Base-by-base conservation (phyloP, 2,329 filamentous ascomycete genomes). In the Xylariomycetidae sp. region DNA sequence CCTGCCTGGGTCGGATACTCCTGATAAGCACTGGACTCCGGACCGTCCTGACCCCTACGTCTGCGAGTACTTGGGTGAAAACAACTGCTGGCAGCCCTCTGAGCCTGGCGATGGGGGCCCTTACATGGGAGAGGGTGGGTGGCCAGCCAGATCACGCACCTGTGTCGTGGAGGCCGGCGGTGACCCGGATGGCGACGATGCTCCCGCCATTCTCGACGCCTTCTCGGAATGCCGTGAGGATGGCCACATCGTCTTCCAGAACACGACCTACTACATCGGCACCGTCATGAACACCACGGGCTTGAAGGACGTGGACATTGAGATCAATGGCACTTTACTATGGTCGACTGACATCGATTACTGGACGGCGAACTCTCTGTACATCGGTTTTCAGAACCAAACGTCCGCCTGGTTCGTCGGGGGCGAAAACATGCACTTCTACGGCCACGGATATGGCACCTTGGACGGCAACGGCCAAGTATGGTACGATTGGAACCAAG, bases 401-500 rank as follows among this genome's bases (percentile, higher is more conserved):
- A 68, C 63, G 10, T 69, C 68, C 0, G 71, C 68, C 1, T 75
- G 68, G 67, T 54, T 67, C 32, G 63, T 76, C 40, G 72, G 74
- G 12, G 75, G 75, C 5, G 54, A 68, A 10, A 63, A 67, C 19
- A 56, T 80, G 16, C 50, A 56, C 8, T 63, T 70, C 39, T 57
- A 68, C 20, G 73, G 72, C 8, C 54, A 67, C 43, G 68, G 68
- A 10, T 52, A 54, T 14, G 75, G 75, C 4, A 74, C 68, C 3
- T 54, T 79, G 10, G 63, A 78, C 46, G 74, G 75, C 8, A 78
- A 79, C 45, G 75, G 75, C 2, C 68, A 77, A 44, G 61, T 65
- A 3, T 79, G 74, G 74, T 78, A 79, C 44, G 61, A 72, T 39
- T 70, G 64, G 50, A 61, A 64, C 30, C 50, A 57, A 18, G 57